phyloP scores from a whole-genome alignment of 2,329 filamentous ascomycete species.

The Aureobasidium mangrovei region DNA sequence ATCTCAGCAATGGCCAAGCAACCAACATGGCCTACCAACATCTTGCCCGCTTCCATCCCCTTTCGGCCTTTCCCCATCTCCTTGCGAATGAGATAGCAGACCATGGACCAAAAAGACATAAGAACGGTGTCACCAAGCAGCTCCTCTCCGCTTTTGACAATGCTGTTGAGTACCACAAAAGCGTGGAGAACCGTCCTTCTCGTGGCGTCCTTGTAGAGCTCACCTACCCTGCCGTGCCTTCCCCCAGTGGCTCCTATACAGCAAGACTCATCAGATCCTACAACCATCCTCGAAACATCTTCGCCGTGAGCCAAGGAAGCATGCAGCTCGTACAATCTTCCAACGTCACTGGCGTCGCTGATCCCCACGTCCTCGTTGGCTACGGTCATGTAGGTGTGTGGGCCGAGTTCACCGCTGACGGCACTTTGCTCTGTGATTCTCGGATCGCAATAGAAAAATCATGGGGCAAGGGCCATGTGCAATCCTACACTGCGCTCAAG shows the following conservation, averaged over 20 bases:
- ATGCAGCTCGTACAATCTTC: constrained; percentile 31
- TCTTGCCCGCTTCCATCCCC: constrained; percentile 28
- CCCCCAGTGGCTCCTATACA: constrained; percentile 17
- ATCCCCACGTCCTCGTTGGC: constrained; percentile 42
- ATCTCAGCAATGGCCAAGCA: constrained; percentile 18
- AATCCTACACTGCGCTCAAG: constrained; percentile 46
- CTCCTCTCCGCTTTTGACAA: constrained; percentile 46
- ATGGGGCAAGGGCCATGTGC: constrained; percentile 16
- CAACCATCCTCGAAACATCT: constrained; percentile 20
- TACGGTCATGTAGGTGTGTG: constrained; percentile 40
- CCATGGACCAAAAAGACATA: background rate
- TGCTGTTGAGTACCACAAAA: constrained; percentile 15
- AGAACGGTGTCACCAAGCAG: constrained; percentile 30
- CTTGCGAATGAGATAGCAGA: constrained; percentile 14
- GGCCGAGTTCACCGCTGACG: constrained; percentile 35
- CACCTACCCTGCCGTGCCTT: background rate
- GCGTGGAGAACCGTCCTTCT: constrained; percentile 1
- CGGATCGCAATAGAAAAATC: constrained; percentile 31
- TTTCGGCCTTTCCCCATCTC: constrained; percentile 35
- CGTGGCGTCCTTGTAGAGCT: constrained; percentile 7
- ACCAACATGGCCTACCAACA: constrained; percentile 21
- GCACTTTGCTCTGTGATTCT: constrained; percentile 43
- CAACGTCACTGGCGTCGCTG: constrained; percentile 27
- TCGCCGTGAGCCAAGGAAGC: constrained; percentile 21
- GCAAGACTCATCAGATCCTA: constrained; percentile 25